A percentile compares a stretch with the other conserved stretches of the same genome.
These are phyloP conservation scores for Trichomonas gallinae DNA, from an alignment of 208 protist species.

Conservation along the genomic window DNA sequence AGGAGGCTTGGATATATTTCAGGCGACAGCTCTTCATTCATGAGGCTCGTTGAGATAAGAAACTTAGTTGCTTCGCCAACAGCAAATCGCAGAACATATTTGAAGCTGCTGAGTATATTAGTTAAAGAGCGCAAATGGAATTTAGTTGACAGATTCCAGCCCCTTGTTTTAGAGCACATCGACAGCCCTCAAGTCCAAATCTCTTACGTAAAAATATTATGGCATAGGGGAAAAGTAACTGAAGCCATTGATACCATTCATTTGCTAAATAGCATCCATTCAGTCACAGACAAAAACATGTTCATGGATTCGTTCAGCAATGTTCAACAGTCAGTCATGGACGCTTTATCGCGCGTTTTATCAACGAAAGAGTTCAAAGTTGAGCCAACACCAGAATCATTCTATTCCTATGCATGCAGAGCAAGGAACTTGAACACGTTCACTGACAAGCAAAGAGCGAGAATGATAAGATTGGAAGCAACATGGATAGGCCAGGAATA, in stretches of 20 bases:
- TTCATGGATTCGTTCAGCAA: not conserved
- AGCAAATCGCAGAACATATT: not conserved
- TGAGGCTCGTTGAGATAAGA: not conserved
- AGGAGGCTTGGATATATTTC: not conserved
- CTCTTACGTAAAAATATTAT: not conserved
- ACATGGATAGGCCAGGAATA: not conserved
- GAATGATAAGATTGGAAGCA: not conserved
- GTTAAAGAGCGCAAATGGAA: not conserved
- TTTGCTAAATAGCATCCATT: not conserved
- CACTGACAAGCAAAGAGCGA: not conserved
- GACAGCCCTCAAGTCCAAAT: not conserved
- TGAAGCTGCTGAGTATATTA: not conserved
- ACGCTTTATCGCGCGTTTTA: not conserved
- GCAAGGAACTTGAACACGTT: not conserved
- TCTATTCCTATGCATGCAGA: no score
- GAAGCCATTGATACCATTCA: not conserved
- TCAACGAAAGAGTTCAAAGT: not conserved
- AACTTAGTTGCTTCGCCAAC: not conserved
- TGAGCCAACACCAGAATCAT: not conserved
- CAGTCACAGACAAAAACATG: not conserved
- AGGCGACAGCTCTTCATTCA: not conserved
- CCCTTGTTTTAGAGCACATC: not conserved
- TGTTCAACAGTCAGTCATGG: not conserved
- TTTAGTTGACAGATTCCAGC: not conserved
- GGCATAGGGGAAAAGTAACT: not conserved